Percentiles rank a stretch among this genome's conserved stretches.
phyloP scores from a whole-genome alignment of 257 asterid species.

The Ajuga chamaepitys region DNA sequence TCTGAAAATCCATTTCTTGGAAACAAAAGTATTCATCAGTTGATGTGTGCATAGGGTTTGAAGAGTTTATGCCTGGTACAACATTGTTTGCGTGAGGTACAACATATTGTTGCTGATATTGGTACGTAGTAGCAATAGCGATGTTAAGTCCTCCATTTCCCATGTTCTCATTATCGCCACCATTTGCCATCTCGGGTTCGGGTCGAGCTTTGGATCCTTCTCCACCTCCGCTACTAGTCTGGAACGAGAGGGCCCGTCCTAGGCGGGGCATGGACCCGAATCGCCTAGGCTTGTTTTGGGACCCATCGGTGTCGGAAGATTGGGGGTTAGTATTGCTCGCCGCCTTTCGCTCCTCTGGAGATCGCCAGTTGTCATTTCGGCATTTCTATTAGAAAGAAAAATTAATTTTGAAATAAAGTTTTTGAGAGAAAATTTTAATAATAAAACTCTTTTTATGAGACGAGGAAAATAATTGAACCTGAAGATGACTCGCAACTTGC shows the following conservation, averaged over 20 bases:
- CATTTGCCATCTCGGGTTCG: not conserved
- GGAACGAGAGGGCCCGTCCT: not conserved
- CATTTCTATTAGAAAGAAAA: constrained; percentile 24
- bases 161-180: not conserved
- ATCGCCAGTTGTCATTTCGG: constrained; percentile 42
- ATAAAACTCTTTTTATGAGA: too few species aligned
- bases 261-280: constrained; percentile 42
- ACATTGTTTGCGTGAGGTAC: not conserved
- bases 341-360: constrained; percentile 19
- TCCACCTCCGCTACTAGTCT: not conserved
- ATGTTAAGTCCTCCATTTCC: not conserved
- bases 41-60: constrained; percentile 7
- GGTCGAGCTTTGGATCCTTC: not conserved
- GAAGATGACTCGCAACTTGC: constrained; percentile 55
- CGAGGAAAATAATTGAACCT: constrained; percentile 20
- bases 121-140: not conserved
- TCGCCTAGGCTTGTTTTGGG: constrained; percentile 17
- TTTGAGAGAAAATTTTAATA: too few species aligned
- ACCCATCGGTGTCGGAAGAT: not conserved
- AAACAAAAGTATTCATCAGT: constrained; percentile 13
- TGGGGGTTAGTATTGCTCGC: not conserved
- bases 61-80: not conserved
- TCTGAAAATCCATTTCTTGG: constrained; percentile 14
- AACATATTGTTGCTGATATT: constrained; percentile 1
- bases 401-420: too few species aligned